phyloP scores from a whole-genome alignment of 768 basidiomycete species.

The Tulasnella sp. region DNA sequence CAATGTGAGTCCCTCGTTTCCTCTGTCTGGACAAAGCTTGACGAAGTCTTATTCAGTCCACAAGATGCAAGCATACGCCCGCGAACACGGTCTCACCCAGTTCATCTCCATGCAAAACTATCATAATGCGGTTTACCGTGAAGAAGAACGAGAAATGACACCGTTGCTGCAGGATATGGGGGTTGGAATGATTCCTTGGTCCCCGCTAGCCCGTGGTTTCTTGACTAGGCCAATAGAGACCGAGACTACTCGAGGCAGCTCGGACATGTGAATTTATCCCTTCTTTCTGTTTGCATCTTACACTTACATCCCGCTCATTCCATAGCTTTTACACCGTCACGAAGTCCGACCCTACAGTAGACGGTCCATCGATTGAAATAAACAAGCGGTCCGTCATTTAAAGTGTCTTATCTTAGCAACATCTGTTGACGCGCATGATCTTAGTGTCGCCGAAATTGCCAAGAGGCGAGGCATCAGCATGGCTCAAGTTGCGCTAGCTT shows the following conservation, averaged over 20 bases:
- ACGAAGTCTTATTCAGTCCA: background rate
- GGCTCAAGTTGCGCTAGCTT: slow-evolving; percentile 20
- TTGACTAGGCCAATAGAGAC: slow-evolving; percentile 27
- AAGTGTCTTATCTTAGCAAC: background rate
- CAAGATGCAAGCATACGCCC: slow-evolving; percentile 28
- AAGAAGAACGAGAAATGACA: slow-evolving; percentile 18
- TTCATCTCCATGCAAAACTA: slow-evolving; percentile 21
- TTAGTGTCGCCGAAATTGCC: background rate
- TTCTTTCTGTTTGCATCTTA: background rate
- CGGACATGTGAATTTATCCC: background rate
- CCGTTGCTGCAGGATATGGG: slow-evolving; percentile 27
- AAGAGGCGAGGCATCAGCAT: slow-evolving; percentile 6
- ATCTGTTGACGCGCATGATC: background rate
- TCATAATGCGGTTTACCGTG: slow-evolving; percentile 15
- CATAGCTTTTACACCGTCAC: background rate
- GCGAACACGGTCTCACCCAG: background rate
- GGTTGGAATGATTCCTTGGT: slow-evolving; percentile 34
- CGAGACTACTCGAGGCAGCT: slow-evolving; percentile 5
- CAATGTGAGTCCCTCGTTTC: slow-evolving; percentile 13
- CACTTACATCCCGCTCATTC: background rate
- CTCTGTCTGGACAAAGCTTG: too few species aligned
- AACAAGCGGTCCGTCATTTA: background rate
- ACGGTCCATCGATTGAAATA: background rate
- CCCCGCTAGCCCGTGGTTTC: slow-evolving; percentile 31
- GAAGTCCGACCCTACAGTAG: background rate